A percentile compares a stretch with the other conserved stretches of the same genome.
phyloP scores from a whole-genome alignment of 345 rosid genomes.

The Linum trigynum region DNA sequence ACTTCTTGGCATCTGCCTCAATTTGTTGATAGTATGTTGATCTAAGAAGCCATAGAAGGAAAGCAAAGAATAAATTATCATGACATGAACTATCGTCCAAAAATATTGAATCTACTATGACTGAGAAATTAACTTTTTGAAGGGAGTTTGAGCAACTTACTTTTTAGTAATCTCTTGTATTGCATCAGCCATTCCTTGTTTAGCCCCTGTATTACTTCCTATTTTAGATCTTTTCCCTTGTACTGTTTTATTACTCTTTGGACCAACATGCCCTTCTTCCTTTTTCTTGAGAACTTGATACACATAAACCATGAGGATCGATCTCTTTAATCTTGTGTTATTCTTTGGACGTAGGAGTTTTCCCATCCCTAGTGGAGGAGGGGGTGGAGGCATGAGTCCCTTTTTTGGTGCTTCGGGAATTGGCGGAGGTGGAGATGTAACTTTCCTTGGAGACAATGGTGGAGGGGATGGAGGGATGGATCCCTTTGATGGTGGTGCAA shows the following conservation, averaged over 20 bases:
- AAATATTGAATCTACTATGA: too few species aligned
- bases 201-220: neutral
- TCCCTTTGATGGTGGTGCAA: too few species aligned
- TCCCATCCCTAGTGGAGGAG: neutral
- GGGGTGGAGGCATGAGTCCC: neutral
- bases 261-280: neutral
- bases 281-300: neutral
- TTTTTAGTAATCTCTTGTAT: neutral
- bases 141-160: neutral
- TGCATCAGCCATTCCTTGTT: neutral
- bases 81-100: neutral
- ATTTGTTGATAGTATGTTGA: slow-evolving; percentile 3
- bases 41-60: neutral
- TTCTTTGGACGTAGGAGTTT: slow-evolving; percentile 1
- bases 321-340: neutral
- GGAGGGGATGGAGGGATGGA: neutral
- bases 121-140: neutral
- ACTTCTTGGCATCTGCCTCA: slow-evolving; percentile 5
- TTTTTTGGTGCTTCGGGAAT: neutral
- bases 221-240: neutral
- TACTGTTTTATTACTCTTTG: neutral
- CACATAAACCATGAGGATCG: neutral
- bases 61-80: neutral
- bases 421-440: slow-evolving; percentile 2
- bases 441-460: slow-evolving; percentile 1